These are phyloP conservation scores for Crithidia sp. DNA, from an alignment of 208 protist species.

Conservation along the genomic window DNA sequence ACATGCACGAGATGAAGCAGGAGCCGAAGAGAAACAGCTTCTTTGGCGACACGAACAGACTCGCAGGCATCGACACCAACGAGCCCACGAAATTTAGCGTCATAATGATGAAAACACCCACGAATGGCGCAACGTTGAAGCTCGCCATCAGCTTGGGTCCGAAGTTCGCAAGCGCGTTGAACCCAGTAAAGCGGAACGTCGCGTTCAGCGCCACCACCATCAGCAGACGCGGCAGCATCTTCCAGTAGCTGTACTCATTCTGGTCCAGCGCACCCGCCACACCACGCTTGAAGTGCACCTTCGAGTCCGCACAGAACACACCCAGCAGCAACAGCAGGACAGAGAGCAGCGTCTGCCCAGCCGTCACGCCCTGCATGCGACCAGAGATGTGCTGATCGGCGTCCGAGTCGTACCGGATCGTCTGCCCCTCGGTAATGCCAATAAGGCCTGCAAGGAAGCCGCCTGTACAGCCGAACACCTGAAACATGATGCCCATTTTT, in stretches of 20 bases:
- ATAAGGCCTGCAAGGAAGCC: conserved; percentile 53
- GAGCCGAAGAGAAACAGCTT: conserved; percentile 38
- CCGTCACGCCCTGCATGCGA: conserved; percentile 48
- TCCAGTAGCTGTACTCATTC: conserved; percentile 19
- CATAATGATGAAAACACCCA: conserved; percentile 62
- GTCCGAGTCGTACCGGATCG: conserved; percentile 30
- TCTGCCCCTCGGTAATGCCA: conserved; percentile 31
- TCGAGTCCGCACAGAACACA: conserved; percentile 10
- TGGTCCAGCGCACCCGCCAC: not conserved
- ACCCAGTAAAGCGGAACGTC: conserved; percentile 65
- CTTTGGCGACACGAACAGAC: conserved; percentile 34
- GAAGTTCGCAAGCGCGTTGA: conserved; percentile 73
- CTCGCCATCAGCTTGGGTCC: conserved; percentile 52
- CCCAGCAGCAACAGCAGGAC: conserved; percentile 32
- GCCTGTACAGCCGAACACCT: conserved; percentile 55
- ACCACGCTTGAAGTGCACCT: conserved; percentile 22
- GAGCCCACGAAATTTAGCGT: conserved; percentile 52
- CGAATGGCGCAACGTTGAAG: conserved; percentile 40
- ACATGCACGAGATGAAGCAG: conserved; percentile 38
- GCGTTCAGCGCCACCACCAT: conserved; percentile 42
- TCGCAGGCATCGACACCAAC: conserved; percentile 42
- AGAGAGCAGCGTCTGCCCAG: conserved; percentile 34
- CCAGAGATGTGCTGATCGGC: conserved; percentile 33
- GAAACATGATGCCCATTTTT: conserved; percentile 49
- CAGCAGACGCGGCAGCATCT: conserved; percentile 40